Percentiles rank a stretch among this genome's conserved stretches.
These are phyloP conservation scores for Umbilicus rupestris DNA, from an alignment of 164 flowering plant species.

Conservation along the genomic window DNA sequence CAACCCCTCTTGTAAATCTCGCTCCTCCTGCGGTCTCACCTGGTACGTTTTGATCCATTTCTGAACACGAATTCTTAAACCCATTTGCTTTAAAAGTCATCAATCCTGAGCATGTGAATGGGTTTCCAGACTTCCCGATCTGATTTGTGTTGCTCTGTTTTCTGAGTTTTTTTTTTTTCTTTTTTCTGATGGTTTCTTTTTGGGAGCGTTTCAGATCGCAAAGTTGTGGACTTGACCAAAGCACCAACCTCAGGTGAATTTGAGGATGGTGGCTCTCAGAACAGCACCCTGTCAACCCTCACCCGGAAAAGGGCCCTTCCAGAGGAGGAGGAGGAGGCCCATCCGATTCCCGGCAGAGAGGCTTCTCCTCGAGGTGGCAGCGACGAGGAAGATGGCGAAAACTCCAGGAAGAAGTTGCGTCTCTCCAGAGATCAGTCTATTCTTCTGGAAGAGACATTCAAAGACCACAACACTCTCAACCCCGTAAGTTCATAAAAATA, in stretches of 20 bases:
- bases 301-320: conserved; percentile 35
- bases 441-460: conserved; percentile 74
- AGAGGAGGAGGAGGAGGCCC: conserved; percentile 32
- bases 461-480: conserved; percentile 78
- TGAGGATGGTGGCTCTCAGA: conserved; percentile 31
- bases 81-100: background rate
- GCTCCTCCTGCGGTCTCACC: background rate
- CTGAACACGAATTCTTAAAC: no score
- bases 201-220: background rate
- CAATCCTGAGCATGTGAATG: background rate
- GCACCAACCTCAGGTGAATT: background rate
- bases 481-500: conserved; percentile 42
- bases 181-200: background rate
- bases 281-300: conserved; percentile 61
- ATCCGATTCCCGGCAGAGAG: conserved; percentile 26
- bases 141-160: no score
- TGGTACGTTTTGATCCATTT: background rate
- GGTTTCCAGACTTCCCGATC: no score
- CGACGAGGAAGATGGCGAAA: conserved; percentile 79
- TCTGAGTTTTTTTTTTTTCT: background rate
- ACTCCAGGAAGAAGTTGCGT: conserved; percentile 66
- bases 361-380: conserved; percentile 52
- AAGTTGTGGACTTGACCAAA: background rate
- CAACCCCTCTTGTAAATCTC: background rate
- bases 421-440: conserved; percentile 79